These are phyloP conservation scores for Cicer judaicum DNA, from an alignment of 306 rosid genomes.

Conservation along the genomic window DNA sequence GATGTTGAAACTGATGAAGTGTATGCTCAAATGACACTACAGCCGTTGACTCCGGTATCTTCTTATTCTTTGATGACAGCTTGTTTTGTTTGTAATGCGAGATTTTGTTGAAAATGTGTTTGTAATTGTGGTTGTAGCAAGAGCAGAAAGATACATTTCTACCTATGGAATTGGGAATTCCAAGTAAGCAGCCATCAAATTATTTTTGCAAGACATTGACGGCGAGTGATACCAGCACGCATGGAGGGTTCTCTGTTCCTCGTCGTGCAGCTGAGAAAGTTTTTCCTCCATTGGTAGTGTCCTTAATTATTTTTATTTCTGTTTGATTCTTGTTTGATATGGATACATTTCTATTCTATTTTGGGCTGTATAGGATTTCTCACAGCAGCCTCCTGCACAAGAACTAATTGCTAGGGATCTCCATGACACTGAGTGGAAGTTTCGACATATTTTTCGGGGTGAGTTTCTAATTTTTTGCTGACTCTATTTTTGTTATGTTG, in stretches of 20 bases:
- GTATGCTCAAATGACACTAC: slow-evolving; percentile 88
- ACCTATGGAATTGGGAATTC: slow-evolving; percentile 84
- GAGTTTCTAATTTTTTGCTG: slow-evolving; percentile 15
- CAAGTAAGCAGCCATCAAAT: slow-evolving; percentile 86
- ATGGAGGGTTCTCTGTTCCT: slow-evolving; percentile 94
- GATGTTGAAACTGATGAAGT: slow-evolving; percentile 93
- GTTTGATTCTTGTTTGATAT: slow-evolving; percentile 37
- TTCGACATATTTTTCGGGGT: slow-evolving; percentile 87
- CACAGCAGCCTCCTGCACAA: slow-evolving; percentile 87
- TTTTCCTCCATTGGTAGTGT: slow-evolving; percentile 77
- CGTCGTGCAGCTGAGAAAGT: slow-evolving; percentile 97
- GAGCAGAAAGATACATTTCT: slow-evolving; percentile 87
- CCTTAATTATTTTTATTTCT: slow-evolving; percentile 28
- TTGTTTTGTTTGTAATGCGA: not conserved
- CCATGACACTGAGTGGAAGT: slow-evolving; percentile 92
- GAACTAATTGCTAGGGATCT: slow-evolving; percentile 88
- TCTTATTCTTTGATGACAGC: not conserved
- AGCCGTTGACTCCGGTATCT: slow-evolving; percentile 73
- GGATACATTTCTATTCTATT: slow-evolving; percentile 42
- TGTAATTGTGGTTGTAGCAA: slow-evolving; percentile 53
- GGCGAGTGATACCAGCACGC: slow-evolving; percentile 90
- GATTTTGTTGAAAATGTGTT: slow-evolving; percentile 24
- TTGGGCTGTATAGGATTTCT: slow-evolving; percentile 67
- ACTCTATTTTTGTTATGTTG: not conserved
- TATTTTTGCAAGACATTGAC: slow-evolving; percentile 92